These are phyloP conservation scores for Penicillium angulare DNA, from an alignment of 495 filamentous ascomycete genomes.

Conservation along the genomic window DNA sequence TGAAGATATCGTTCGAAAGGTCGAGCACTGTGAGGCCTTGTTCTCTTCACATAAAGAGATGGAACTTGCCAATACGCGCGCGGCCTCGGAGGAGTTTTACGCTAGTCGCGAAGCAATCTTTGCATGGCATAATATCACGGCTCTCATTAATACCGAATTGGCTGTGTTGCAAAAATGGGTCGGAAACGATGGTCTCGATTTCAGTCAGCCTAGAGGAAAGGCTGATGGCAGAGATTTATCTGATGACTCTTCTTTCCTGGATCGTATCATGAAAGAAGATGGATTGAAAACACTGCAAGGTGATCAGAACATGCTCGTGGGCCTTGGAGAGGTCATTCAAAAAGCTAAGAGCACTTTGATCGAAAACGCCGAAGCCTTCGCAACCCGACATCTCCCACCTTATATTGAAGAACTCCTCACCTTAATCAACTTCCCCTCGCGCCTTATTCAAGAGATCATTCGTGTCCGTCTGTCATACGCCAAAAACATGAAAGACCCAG, in stretches of 20 bases:
- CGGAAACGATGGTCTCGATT: conserved; percentile 92
- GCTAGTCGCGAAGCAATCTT: conserved; percentile 84
- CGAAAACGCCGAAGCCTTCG: conserved; percentile 78
- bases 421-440: conserved; percentile 93
- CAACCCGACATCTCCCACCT: conserved; percentile 87
- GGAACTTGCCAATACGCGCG: conserved; percentile 65
- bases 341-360: conserved; percentile 95
- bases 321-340: conserved; percentile 76
- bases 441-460: conserved; percentile 95
- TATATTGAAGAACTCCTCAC: conserved; percentile 97
- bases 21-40: conserved; percentile 79
- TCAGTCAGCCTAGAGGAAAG: conserved; percentile 58
- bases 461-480: conserved; percentile 88
- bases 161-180: conserved; percentile 92
- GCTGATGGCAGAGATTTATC: conserved; percentile 61
- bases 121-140: conserved; percentile 96
- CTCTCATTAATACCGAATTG: conserved; percentile 93
- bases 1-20: conserved; percentile 79
- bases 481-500: conserved; percentile 87
- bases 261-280: conserved; percentile 98
- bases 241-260: conserved; percentile 89
- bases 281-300: conserved; percentile 89
- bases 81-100: conserved; percentile 68
- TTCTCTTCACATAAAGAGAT: conserved; percentile 79
- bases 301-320: conserved; percentile 75